A percentile compares a stretch with the other conserved stretches of the same genome.
phyloP scores from a whole-genome alignment of 306 rosid genomes.

The Inga oerstediana region DNA sequence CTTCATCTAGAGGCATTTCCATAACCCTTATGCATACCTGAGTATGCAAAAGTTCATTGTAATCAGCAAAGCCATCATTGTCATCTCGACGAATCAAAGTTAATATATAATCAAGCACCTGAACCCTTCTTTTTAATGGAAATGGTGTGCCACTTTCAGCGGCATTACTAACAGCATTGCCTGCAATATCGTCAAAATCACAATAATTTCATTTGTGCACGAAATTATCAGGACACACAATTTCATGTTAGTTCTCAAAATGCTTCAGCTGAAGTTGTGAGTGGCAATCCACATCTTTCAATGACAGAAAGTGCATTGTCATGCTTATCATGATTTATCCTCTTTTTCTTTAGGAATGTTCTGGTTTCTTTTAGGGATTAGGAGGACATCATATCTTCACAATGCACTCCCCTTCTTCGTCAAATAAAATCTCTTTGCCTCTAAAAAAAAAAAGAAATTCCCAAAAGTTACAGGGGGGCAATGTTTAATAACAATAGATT shows the following conservation, averaged over 20 bases:
- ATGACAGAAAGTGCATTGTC: not conserved
- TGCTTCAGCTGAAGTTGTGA: constrained; percentile 13
- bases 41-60: constrained; percentile 76
- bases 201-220: constrained; percentile 10
- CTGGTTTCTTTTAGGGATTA: not conserved
- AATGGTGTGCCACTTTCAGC: constrained; percentile 88
- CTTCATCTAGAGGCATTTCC: constrained; percentile 25
- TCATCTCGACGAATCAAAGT: constrained; percentile 94
- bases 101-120: constrained; percentile 81
- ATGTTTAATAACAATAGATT: not conserved
- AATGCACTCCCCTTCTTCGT: not conserved
- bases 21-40: constrained; percentile 59
- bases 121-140: constrained; percentile 92
- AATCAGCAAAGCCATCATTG: constrained; percentile 75
- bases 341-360: not conserved
- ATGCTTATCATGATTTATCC: not conserved
- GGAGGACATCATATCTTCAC: not conserved
- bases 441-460: not conserved
- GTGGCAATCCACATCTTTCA: constrained; percentile 13
- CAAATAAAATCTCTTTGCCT: not conserved
- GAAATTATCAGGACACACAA: not conserved
- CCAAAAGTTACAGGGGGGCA: not conserved
- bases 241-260: not conserved
- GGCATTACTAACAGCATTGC: constrained; percentile 94
- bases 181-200: constrained; percentile 48